phyloP scores from a whole-genome alignment of 208 protist species.

The Crithidia expoeki region DNA sequence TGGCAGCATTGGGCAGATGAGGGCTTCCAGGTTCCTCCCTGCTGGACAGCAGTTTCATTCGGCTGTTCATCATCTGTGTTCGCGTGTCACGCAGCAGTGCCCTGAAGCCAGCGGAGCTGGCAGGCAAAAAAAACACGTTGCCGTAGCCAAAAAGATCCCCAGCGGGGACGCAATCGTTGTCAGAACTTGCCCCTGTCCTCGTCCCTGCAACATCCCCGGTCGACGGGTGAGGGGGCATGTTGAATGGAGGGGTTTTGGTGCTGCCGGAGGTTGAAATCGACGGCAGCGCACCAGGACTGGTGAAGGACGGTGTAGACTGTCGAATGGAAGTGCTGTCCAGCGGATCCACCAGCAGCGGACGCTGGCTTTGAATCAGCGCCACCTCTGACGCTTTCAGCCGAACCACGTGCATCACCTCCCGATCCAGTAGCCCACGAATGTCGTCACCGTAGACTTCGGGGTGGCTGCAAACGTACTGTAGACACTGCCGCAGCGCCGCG shows the following conservation, averaged over 20 bases:
- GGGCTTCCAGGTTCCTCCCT: neutral
- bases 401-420: slow-evolving; percentile 79
- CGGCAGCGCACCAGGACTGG: neutral
- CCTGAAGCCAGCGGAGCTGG: slow-evolving; percentile 38
- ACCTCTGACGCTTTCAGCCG: slow-evolving; percentile 79
- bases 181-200: neutral
- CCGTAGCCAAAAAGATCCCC: slow-evolving; percentile 49
- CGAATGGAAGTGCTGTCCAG: slow-evolving; percentile 18
- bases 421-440: slow-evolving; percentile 63
- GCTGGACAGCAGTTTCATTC: neutral
- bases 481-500: slow-evolving; percentile 73
- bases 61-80: neutral
- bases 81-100: slow-evolving; percentile 33
- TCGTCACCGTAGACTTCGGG: slow-evolving; percentile 83
- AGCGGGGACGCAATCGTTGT: neutral
- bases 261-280: neutral
- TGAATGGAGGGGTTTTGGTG: neutral
- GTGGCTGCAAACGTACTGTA: slow-evolving; percentile 74
- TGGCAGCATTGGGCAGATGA: neutral
- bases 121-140: slow-evolving; percentile 41
- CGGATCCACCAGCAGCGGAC: slow-evolving; percentile 19
- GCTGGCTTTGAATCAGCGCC: slow-evolving; percentile 41
- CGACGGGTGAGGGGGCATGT: neutral
- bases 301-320: slow-evolving; percentile 5
- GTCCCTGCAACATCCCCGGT: too few relatives aligned